Percentiles rank a stretch among this genome's conserved stretches.
These are phyloP conservation scores for Funneliformis caledonium DNA, from an alignment of 371 early-diverging fungal species.

Conservation along the genomic window DNA sequence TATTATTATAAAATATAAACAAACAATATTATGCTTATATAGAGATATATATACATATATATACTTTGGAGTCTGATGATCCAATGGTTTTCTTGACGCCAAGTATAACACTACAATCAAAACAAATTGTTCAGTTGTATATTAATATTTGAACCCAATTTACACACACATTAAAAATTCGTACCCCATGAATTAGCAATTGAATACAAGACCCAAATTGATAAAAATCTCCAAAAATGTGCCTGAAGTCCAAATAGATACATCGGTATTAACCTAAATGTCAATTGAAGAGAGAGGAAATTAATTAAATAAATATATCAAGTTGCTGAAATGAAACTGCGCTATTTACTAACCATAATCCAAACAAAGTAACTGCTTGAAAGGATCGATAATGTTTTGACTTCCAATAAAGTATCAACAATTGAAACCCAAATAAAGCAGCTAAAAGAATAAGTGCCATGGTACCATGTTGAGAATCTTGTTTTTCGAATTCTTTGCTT, in stretches of 20 bases:
- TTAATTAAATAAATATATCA: constrained; percentile 36
- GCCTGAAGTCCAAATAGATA: constrained; percentile 36
- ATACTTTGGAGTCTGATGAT: constrained; percentile 66
- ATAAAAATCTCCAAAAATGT: constrained; percentile 47
- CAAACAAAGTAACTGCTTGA: constrained; percentile 71
- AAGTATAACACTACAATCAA: constrained; percentile 37
- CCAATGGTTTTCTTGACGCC: constrained; percentile 62
- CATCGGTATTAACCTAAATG: constrained; percentile 39
- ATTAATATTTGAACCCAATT: background rate
- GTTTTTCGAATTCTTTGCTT: constrained; percentile 5
- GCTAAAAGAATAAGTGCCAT: constrained; percentile 82
- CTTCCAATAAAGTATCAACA: constrained; percentile 80
- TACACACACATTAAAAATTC: background rate
- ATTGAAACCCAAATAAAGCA: constrained; percentile 73
- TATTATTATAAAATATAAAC: constrained; percentile 8
- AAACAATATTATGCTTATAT: background rate
- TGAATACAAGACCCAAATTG: constrained; percentile 54
- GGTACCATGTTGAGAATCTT: constrained; percentile 39
- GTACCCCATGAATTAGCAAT: constrained; percentile 53
- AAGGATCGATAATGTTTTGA: constrained; percentile 77
- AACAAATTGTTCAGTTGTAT: background rate
- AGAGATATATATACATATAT: background rate
- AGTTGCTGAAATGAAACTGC: constrained; percentile 54
- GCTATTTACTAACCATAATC: constrained; percentile 74
- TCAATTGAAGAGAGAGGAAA: background rate